Percentiles rank a stretch among this genome's conserved stretches.
Evolutionary conservation across 2,329 filamentous ascomycete genomes (phyloP).

Genomic region (Scopulariopsis brevicaulis): DNA sequence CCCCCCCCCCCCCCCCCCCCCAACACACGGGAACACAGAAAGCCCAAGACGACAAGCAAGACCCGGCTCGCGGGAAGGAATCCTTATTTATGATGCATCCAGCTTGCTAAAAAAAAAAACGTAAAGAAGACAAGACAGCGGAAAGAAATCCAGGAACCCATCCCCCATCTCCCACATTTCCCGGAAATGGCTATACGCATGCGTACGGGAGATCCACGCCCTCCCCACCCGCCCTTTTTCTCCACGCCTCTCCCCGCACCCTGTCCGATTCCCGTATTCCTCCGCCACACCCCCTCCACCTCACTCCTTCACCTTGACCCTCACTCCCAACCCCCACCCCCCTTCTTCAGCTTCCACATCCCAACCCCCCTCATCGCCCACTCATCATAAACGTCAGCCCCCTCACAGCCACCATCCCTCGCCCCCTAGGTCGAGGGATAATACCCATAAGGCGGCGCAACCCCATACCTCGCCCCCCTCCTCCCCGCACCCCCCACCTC

Average conservation of each 20-base stretch:
- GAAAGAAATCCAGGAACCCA: background rate
- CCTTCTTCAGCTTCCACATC: background rate
- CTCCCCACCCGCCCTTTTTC: background rate
- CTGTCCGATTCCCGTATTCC: too few species aligned
- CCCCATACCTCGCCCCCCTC: constrained; percentile 41
- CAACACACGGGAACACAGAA: too few species aligned
- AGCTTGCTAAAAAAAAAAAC: constrained; percentile 1
- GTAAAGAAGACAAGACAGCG: constrained; percentile 3
- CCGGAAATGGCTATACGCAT: background rate
- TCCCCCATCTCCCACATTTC: background rate
- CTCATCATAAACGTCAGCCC: background rate
- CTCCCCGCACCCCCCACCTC: constrained; percentile 33
- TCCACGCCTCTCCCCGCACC: background rate
- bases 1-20: too few species aligned
- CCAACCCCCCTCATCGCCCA: constrained; percentile 5
- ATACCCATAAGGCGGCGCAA: constrained; percentile 30
- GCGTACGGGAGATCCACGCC: background rate
- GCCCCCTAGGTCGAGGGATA: constrained; percentile 3
- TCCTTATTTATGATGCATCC: background rate
- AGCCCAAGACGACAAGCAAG: background rate
- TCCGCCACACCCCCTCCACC: background rate
- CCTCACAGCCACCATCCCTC: background rate
- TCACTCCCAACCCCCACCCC: background rate
- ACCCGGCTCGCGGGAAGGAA: background rate
- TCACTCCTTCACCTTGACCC: too few species aligned